Evolutionary conservation across 768 basidiomycete genomes (phyloP), one percentile per base, ranked within the genome.

Genomic region (Serendipita indica): DNA sequence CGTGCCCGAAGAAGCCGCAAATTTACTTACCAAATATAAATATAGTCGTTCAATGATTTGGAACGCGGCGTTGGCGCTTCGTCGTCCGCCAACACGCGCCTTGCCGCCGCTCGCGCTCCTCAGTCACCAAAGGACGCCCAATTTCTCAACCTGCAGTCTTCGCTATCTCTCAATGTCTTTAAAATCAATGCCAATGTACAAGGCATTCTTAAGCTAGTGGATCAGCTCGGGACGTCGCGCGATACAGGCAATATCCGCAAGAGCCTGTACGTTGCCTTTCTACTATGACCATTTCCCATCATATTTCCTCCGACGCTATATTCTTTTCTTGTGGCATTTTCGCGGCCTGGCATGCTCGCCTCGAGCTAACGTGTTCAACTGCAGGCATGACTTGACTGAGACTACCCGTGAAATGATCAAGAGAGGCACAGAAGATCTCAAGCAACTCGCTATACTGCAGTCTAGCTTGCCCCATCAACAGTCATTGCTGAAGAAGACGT

Each of bases 111-210:
- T 33, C 60, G 62, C 25, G 57, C 63, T 1, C 70, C 76, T 60
- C 74, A 73, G 61, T 71, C 72, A 18, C 71, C 65, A 39, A 82
- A 87, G 67, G 89, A 92, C 70, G 77, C 80, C 4, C 76, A 83
- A 2, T 97, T 94, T 69, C 72, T 77, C 7, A 75, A 74, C 32
- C 73, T 93, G 14, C 90, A 91, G 67, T 81, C 79, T 2, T 88
- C 88, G 13, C 71, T 91, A 61, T 86, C 86, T 0, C 77, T 98
- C 3, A 93, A 98, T 69, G 89, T 94, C 60, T 97, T 98, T 84
- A 98, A 98, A 79, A 91, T 98, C 74, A 93, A 94, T 66, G 81
- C 89, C 60, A 99, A 99, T 71, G 91, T 97, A 2, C 89, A 94
- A 66, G 94, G 89, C 14, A 93, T 99, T 52, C 70, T 90, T 65